These are phyloP conservation scores for Silybum marianum DNA, from an alignment of 129 eudicot genomes.

Conservation along the genomic window DNA sequence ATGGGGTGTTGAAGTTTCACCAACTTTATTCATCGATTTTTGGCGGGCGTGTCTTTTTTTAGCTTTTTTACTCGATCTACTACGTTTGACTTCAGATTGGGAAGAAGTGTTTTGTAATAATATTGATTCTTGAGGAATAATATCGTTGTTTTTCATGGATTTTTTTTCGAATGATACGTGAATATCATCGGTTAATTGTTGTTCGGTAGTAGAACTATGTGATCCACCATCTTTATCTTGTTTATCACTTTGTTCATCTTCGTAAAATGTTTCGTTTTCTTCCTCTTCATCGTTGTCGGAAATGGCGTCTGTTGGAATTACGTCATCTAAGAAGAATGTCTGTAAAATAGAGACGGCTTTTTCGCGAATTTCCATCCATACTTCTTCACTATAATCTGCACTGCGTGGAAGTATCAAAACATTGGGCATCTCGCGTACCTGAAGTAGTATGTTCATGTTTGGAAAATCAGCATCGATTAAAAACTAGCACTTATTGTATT, in stretches of 20 bases:
- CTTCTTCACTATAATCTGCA: constrained; percentile 99
- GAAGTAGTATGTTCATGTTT: constrained; percentile 28
- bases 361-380: constrained; percentile 98
- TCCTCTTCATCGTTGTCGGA: constrained; percentile 92
- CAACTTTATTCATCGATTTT: constrained; percentile 65
- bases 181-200: constrained; percentile 47
- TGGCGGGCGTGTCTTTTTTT: constrained; percentile 89
- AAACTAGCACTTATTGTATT: constrained; percentile 11
- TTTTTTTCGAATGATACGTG: constrained; percentile 48
- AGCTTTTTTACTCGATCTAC: constrained; percentile 93
- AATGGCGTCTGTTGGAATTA: constrained; percentile 62
- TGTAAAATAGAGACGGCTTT: constrained; percentile 81
- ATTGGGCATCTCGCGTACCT: constrained; percentile 99
- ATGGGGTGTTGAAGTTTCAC: constrained; percentile 53
- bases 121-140: constrained; percentile 49
- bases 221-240: constrained; percentile 46
- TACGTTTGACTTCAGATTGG: constrained; percentile 75
- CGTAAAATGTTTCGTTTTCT: constrained; percentile 59
- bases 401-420: constrained; percentile 96
- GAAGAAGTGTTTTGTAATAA: constrained; percentile 53
- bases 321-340: constrained; percentile 67
- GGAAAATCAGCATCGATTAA: constrained; percentile 11
- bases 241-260: constrained; percentile 43
- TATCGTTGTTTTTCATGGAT: constrained; percentile 49
- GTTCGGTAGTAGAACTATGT: constrained; percentile 51